A percentile compares a stretch with the other conserved stretches of the same genome.
These are phyloP conservation scores for Irpex sp. DNA, from an alignment of 1,284 basidiomycete species.

Conservation along the genomic window DNA sequence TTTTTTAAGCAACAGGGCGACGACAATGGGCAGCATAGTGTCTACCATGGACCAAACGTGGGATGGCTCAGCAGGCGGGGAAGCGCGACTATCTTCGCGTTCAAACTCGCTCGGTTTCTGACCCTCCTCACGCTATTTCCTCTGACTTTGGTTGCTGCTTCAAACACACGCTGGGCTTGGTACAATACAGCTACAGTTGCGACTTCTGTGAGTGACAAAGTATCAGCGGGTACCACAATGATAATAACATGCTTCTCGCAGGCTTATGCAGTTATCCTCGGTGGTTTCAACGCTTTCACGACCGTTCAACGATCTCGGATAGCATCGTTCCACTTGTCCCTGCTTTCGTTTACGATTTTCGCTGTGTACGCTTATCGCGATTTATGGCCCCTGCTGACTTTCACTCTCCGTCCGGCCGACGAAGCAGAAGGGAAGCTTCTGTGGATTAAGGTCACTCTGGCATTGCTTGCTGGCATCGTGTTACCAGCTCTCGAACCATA, in stretches of 20 bases:
- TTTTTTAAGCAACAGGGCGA: conserved; percentile 1
- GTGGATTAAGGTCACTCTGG: conserved; percentile 30
- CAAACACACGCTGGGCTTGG: conserved; percentile 8
- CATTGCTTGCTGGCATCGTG: conserved; percentile 34
- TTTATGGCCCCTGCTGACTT: conserved; percentile 57
- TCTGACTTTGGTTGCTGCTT: conserved; percentile 18
- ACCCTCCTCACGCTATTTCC: conserved; percentile 22
- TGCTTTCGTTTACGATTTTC: conserved; percentile 14
- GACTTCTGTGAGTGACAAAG: conserved; percentile 1
- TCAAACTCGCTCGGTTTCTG: conserved; percentile 24
- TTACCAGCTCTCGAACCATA: conserved; percentile 41
- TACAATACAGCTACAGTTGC: background rate
- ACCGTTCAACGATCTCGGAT: background rate
- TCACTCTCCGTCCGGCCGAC: conserved; percentile 34
- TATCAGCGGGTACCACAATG: too few relatives aligned
- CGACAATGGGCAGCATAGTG: background rate
- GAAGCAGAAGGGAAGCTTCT: conserved; percentile 24
- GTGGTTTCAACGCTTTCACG: background rate
- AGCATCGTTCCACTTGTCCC: conserved; percentile 14
- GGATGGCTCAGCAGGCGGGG: conserved; percentile 15
- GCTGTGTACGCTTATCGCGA: conserved; percentile 53
- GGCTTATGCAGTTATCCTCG: background rate
- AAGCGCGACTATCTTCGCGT: conserved; percentile 24
- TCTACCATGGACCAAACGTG: background rate
- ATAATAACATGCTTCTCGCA: background rate